Conservation (phyloP, 371 early-diverging fungal species). For the Blakeslea trispora region DNA sequence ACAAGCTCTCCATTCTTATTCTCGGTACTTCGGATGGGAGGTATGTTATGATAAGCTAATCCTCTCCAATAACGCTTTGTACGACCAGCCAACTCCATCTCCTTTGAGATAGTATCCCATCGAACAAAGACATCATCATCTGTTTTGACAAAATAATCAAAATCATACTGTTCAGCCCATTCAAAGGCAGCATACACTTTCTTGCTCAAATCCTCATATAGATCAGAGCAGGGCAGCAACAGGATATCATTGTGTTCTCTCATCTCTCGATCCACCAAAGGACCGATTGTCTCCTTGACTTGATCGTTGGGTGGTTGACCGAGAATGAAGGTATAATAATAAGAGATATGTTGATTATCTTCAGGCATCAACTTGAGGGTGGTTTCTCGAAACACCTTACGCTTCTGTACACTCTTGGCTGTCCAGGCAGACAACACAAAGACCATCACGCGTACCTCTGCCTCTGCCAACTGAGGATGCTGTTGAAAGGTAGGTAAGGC, state of each 20-base stretch:
- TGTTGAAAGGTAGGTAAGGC: constrained; percentile 21
- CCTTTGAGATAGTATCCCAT: constrained; percentile 61
- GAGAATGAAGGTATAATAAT: constrained; percentile 57
- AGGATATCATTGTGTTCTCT: constrained; percentile 45
- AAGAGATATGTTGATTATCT: constrained; percentile 43
- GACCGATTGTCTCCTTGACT: constrained; percentile 29
- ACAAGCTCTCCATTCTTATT: constrained; percentile 52
- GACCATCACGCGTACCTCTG: constrained; percentile 46
- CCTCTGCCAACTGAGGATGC: constrained; percentile 34
- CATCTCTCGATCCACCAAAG: constrained; percentile 46
- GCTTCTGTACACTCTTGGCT: constrained; percentile 49
- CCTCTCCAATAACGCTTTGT: constrained; percentile 64
- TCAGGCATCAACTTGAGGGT: constrained; percentile 56
- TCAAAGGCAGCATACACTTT: constrained; percentile 58
- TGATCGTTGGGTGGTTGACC: constrained; percentile 49
- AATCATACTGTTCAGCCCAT: constrained; percentile 57
- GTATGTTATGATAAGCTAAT: constrained; percentile 56
- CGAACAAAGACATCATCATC: constrained; percentile 69
- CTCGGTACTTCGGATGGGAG: constrained; percentile 41
- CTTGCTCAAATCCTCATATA: constrained; percentile 49
- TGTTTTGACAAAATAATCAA: constrained; percentile 66
- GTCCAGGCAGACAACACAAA: constrained; percentile 63
- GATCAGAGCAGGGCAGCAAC: constrained; percentile 51
- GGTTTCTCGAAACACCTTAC: constrained; percentile 58
- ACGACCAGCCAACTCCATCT: constrained; percentile 53